phyloP scores from a whole-genome alignment of 768 basidiomycete genomes.

The Amanita thiersii region DNA sequence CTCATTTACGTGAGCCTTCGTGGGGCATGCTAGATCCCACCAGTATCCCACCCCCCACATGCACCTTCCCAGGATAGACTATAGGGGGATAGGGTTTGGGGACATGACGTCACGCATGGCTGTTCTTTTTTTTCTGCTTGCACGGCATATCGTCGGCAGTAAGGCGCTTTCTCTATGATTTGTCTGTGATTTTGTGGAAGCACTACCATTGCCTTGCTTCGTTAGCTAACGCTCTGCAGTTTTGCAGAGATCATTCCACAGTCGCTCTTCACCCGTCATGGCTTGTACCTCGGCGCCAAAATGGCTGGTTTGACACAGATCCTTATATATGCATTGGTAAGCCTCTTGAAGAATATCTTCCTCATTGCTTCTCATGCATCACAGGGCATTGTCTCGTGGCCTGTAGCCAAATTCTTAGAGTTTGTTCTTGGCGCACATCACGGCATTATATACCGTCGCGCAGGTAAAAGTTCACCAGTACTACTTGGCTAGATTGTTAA shows the following conservation, averaged over 20 bases:
- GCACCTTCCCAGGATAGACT: no score
- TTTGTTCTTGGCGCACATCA: constrained; percentile 75
- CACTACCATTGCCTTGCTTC: neutral
- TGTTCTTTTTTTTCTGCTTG: constrained; percentile 1
- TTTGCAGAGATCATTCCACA: constrained; percentile 92
- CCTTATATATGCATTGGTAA: constrained; percentile 63
- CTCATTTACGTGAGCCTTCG: no score
- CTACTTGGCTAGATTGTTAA: neutral
- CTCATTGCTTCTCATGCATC: constrained; percentile 1
- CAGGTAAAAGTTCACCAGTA: constrained; percentile 25
- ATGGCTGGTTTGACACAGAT: constrained; percentile 66
- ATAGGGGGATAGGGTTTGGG: no score
- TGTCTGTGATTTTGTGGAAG: no score
- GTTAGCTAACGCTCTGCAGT: constrained; percentile 25
- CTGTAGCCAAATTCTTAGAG: constrained; percentile 77
- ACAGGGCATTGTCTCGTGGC: constrained; percentile 75
- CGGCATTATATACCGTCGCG: constrained; percentile 84
- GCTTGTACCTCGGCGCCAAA: constrained; percentile 81
- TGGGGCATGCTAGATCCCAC: no score
- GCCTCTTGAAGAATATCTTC: constrained; percentile 12
- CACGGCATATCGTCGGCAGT: no score
- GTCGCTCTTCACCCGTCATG: constrained; percentile 86
- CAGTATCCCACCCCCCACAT: no score
- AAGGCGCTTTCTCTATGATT: no score
- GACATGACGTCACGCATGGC: no score